Evolutionary conservation across 192 early-diverging fungal species (phyloP).

Genomic region (Geranomyces michiganensis): DNA sequence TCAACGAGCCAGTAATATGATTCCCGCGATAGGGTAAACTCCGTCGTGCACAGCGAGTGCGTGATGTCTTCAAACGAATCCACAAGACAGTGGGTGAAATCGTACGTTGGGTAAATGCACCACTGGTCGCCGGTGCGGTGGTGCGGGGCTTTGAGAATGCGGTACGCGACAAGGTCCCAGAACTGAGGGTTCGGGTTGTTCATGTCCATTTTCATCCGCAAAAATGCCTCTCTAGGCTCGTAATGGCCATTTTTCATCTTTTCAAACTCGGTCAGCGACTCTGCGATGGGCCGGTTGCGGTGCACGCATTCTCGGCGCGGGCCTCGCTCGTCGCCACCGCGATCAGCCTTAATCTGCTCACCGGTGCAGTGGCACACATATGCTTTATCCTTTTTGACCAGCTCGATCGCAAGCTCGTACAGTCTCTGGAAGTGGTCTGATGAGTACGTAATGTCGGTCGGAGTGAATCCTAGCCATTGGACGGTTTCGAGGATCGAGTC

Average conservation of each 20-base stretch:
- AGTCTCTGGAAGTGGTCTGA: conserved; percentile 97
- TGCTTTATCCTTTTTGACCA: conserved; percentile 87
- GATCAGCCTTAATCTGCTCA: conserved; percentile 87
- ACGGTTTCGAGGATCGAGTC: conserved; percentile 91
- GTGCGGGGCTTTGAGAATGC: conserved; percentile 85
- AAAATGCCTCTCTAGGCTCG: conserved; percentile 82
- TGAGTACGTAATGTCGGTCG: conserved; percentile 91
- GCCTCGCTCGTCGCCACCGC: conserved; percentile 89
- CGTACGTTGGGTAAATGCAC: conserved; percentile 99
- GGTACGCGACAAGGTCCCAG: conserved; percentile 99
- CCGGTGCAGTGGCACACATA: conserved; percentile 96
- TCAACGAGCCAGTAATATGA: conserved; percentile 99
- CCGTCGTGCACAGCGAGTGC: conserved; percentile 97
- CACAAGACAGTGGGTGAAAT: conserved; percentile 97
- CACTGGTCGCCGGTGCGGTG: conserved; percentile 90
- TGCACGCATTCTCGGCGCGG: conserved; percentile 87
- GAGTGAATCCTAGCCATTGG: conserved; percentile 95
- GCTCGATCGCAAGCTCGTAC: conserved; percentile 91
- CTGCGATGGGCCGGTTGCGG: conserved; percentile 87
- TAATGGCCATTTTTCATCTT: conserved; percentile 99
- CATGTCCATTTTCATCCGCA: conserved; percentile 99
- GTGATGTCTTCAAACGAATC: conserved; percentile 99
- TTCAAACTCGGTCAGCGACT: conserved; percentile 91
- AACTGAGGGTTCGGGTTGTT: conserved; percentile 97
- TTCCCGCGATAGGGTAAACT: conserved; percentile 90